Evolutionary conservation across 176 grass and related monocot genomes (phyloP).

Genomic region (Alopecurus myosuroides): DNA sequence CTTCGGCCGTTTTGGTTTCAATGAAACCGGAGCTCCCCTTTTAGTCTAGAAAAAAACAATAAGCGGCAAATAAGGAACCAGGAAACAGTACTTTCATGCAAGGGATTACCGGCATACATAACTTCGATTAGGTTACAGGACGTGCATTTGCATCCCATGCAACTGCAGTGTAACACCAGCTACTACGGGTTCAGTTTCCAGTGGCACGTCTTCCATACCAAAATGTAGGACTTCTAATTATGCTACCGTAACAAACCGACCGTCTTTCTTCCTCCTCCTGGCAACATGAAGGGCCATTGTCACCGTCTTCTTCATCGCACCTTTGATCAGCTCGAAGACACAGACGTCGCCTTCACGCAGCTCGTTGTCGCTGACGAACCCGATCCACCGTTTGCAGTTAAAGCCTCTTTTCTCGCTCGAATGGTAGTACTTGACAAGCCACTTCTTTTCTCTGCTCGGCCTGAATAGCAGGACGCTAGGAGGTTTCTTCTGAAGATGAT

Average conservation of each 20-base stretch:
- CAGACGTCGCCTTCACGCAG: constrained; percentile 25
- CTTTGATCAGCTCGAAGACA: constrained; percentile 38
- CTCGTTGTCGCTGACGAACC: constrained; percentile 4
- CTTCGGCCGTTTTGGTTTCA: too few species aligned
- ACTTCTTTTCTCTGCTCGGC: constrained; percentile 6
- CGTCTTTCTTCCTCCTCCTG: neutral
- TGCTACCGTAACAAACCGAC: neutral
- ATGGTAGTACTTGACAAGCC: neutral
- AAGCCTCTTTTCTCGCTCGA: neutral
- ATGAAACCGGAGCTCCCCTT: too few species aligned
- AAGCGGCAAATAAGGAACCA: neutral
- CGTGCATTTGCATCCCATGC: neutral
- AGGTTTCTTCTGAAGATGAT: neutral
- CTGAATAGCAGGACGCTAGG: neutral
- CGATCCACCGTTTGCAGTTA: neutral
- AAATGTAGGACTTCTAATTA: neutral
- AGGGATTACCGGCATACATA: neutral
- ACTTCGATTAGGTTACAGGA: neutral
- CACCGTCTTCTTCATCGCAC: neutral
- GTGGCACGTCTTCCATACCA: neutral
- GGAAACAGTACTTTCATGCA: neutral
- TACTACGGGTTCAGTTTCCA: neutral
- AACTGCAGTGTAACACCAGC: neutral
- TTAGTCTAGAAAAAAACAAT: too few species aligned
- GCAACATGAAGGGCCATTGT: constrained; percentile 22